Evolutionary conservation across 2,329 filamentous ascomycete species (phyloP).

Genomic region (Colletotrichum graminicola): DNA sequence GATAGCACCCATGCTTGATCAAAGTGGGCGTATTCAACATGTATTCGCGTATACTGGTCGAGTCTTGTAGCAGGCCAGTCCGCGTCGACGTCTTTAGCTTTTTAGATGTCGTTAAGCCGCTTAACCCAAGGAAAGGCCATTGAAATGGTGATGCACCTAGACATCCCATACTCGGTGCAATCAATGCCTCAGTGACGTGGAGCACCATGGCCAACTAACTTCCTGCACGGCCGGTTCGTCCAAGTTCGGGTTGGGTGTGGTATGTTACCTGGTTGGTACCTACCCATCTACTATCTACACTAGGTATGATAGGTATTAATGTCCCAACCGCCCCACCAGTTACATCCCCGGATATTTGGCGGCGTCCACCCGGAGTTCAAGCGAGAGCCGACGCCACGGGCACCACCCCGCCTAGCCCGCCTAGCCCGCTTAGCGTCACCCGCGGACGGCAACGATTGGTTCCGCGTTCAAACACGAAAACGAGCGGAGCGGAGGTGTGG

Average conservation of each 20-base stretch:
- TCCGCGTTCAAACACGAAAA: constrained; percentile 26
- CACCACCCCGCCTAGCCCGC: constrained; percentile 1
- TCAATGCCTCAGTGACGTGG: background rate
- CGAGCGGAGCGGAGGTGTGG: constrained; percentile 8
- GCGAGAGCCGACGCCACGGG: constrained; percentile 25
- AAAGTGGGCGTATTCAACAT: background rate
- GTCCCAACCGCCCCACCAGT: background rate
- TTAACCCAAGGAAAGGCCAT: background rate
- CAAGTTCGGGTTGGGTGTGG: background rate
- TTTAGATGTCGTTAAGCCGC: background rate
- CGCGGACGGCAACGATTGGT: constrained; percentile 13
- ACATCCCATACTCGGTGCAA: too few relatives aligned
- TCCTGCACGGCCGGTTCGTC: background rate
- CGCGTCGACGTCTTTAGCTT: background rate
- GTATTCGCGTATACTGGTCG: background rate
- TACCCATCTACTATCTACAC: too few relatives aligned
- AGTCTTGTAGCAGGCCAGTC: background rate
- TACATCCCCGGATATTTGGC: constrained; percentile 27
- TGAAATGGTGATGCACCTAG: background rate
- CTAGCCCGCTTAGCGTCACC: background rate
- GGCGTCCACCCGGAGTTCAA: constrained; percentile 38
- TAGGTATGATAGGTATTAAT: too few relatives aligned
- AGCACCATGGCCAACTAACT: constrained; percentile 3
- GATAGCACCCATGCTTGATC: constrained; percentile 29
- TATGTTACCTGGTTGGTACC: too few relatives aligned